Evolutionary conservation across 345 rosid species (phyloP), one percentile per base, ranked within the genome.

Genomic region (Ceriops decandra): DNA sequence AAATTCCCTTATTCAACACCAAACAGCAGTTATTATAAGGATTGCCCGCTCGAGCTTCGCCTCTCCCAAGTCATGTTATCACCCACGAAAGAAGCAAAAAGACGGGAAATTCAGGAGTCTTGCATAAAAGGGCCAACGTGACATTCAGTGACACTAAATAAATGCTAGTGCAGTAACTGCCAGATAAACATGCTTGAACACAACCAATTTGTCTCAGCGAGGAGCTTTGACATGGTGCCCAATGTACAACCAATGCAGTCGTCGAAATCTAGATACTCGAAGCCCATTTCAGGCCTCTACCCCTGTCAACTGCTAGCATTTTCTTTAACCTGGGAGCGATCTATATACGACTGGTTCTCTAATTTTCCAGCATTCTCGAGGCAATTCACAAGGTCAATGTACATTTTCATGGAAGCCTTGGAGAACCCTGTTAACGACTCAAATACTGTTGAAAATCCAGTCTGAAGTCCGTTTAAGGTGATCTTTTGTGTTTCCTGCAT

Each of bases 401-500:
- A 89, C 85, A 89, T 81, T 17, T 76, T 83, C 65, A 76, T 72
- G 53, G 88, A 81, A 42, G 83, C 82, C 66, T 76, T 83, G 5
- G 86, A 81, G 81, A 86, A 86, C 28, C 82, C 88, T 1, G 77
- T 60, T 9, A 88, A 61, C 5, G 87, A 80, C 67, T 81, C 83
- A 0, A 89, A 86, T 67, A 86, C 85, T 0, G 73, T 11, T 1
- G 75, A 68, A 73, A 89, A 84, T 31, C 91, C 87, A 0, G 81
- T 82, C 74, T 72, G 91, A 35, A 89, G 72, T 36, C 91, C 90
- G 38, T 67, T 79, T n/a, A 89, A 56, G 10, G 85, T 86, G 60
- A 81, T 72, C 76, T 86, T 80, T 22, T 84, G 83, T 35, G 95
- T 87, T 77, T 86, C 88, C 68, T 77, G 84, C 76, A 86, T 49